phyloP scores from a whole-genome alignment of 2,329 filamentous ascomycete species.

The Apiospora malaysiana region DNA sequence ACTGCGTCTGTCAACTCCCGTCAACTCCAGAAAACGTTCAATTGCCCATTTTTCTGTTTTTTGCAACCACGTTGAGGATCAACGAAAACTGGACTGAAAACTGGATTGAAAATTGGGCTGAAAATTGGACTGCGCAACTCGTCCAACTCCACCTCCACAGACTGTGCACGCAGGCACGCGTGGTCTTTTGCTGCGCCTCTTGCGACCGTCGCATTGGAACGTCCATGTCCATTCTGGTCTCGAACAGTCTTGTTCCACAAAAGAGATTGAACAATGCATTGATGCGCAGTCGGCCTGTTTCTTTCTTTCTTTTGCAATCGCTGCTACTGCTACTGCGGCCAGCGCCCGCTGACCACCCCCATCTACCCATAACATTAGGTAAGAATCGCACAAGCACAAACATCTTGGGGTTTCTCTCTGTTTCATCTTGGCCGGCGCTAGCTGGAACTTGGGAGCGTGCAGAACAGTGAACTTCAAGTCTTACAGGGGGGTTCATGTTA shows the following conservation, averaged over 20 bases:
- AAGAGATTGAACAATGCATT: constrained; percentile 5
- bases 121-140: constrained; percentile 2
- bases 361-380: neutral
- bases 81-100: neutral
- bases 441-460: neutral
- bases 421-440: constrained; percentile 9
- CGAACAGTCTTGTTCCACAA: constrained; percentile 4
- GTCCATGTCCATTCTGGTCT: neutral
- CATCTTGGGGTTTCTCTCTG: neutral
- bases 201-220: constrained; percentile 5
- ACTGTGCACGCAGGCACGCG: neutral
- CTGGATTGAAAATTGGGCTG: neutral
- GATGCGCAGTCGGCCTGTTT: neutral
- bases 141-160: constrained; percentile 6
- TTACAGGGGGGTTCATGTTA: neutral
- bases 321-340: neutral
- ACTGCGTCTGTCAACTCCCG: neutral
- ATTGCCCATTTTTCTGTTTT: constrained; percentile 11
- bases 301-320: neutral
- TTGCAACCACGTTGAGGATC: neutral
- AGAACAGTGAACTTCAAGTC: neutral
- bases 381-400: neutral
- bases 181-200: neutral
- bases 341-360: too few species aligned
- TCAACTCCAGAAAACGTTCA: constrained; percentile 13